Percentiles rank a stretch among this genome's conserved stretches.
These are phyloP conservation scores for Crithidia acanthocephali DNA, from an alignment of 208 protist genomes.

Conservation along the genomic window DNA sequence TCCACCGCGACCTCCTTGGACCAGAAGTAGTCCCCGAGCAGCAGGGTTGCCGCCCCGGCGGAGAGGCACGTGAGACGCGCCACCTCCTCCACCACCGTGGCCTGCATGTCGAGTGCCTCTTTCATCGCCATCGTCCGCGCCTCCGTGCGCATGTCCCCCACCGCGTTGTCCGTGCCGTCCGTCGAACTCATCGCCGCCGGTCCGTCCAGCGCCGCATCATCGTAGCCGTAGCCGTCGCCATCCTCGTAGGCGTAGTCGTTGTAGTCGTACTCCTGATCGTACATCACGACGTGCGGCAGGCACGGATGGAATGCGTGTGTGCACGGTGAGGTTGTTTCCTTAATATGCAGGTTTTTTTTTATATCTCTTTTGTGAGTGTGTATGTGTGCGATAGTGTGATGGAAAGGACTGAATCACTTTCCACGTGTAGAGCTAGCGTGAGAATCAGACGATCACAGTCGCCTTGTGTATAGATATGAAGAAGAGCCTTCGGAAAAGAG, in stretches of 20 bases:
- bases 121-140: conserved; percentile 21
- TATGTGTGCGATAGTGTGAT: too few relatives aligned
- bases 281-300: conserved; percentile 3
- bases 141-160: conserved; percentile 7
- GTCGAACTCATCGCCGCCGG: background rate
- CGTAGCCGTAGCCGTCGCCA: conserved; percentile 17
- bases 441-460: too few relatives aligned
- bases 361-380: background rate
- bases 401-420: too few relatives aligned
- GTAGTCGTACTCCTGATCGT: conserved; percentile 20
- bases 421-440: too few relatives aligned
- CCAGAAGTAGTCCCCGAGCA: conserved; percentile 21
- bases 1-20: conserved; percentile 26
- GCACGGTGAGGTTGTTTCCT: too few relatives aligned
- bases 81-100: conserved; percentile 19
- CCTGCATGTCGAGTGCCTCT: conserved; percentile 30
- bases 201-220: background rate
- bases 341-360: background rate
- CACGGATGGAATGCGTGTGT: too few relatives aligned
- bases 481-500: too few relatives aligned
- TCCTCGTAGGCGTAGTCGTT: conserved; percentile 34
- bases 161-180: background rate
- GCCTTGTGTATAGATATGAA: too few relatives aligned
- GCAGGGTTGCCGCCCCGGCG: conserved; percentile 12
- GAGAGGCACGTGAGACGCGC: conserved; percentile 24